These are phyloP conservation scores for Alliaria petiolata DNA, from an alignment of 345 rosid species.

Conservation along the genomic window DNA sequence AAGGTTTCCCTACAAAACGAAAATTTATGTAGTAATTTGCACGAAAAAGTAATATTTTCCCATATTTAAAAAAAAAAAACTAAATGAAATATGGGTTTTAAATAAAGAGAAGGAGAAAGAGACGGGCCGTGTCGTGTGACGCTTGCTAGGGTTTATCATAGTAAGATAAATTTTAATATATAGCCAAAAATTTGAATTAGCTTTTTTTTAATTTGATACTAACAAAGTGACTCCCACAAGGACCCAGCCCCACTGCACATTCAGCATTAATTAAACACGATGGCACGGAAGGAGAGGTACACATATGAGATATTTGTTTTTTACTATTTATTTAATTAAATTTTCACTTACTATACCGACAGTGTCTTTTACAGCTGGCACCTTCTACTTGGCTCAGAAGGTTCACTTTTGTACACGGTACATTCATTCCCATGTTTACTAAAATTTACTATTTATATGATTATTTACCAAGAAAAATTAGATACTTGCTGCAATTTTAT, in stretches of 20 bases:
- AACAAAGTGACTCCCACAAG: constrained; percentile 26
- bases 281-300: constrained; percentile 34
- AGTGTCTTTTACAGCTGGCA: constrained; percentile 24
- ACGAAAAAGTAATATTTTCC: not conserved
- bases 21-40: not conserved
- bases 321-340: not conserved
- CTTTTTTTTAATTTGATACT: not conserved
- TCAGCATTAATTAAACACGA: constrained; percentile 29
- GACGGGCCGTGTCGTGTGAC: constrained; percentile 38
- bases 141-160: constrained; percentile 28
- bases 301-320: constrained; percentile 24
- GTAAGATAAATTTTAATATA: not conserved
- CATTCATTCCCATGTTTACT: constrained; percentile 9
- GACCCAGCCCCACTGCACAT: constrained; percentile 33
- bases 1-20: not conserved
- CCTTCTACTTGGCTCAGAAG: constrained; percentile 9
- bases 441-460: not conserved
- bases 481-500: not conserved
- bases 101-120: constrained; percentile 5
- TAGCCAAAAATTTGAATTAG: not conserved
- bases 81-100: no score
- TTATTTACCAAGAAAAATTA: constrained; percentile 1
- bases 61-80: not conserved
- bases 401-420: constrained; percentile 6
- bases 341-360: constrained; percentile 31